phyloP scores from a whole-genome alignment of 805 yeast genomes.

The Starmera caribaea region DNA sequence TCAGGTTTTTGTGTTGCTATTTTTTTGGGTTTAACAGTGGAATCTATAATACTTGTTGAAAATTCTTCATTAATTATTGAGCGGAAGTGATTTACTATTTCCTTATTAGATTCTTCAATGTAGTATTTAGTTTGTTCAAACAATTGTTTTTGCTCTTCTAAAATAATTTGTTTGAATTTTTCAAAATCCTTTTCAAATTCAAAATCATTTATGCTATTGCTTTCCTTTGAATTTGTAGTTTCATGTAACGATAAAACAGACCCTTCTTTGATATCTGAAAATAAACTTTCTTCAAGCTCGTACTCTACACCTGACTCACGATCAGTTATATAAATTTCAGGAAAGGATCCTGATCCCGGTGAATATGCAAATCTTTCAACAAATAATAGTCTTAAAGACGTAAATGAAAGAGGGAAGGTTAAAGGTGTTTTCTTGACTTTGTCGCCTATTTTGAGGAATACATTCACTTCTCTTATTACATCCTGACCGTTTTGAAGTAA shows the following conservation, averaged over 20 bases:
- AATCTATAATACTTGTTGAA: conserved; percentile 4
- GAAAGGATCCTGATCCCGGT: conserved; percentile 63
- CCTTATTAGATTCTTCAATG: conserved; percentile 16
- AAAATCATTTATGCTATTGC: conserved; percentile 1
- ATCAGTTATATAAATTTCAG: conserved; percentile 69
- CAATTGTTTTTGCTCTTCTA: conserved; percentile 6
- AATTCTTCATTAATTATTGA: conserved; percentile 1
- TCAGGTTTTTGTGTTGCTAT: conserved; percentile 1
- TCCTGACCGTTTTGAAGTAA: conserved; percentile 1
- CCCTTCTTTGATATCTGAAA: conserved; percentile 52
- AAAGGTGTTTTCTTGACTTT: conserved; percentile 43
- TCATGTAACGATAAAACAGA: conserved; percentile 51
- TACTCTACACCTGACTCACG: conserved; percentile 50
- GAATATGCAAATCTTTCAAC: conserved; percentile 83
- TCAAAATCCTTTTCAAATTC: conserved; percentile 6
- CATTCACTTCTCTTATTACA: conserved; percentile 1
- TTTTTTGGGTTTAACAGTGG: background rate
- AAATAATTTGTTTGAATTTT: conserved; percentile 9
- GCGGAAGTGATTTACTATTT: conserved; percentile 9
- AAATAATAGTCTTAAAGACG: conserved; percentile 55
- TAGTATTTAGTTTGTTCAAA: conserved; percentile 12
- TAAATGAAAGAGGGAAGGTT: conserved; percentile 23
- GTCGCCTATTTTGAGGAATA: conserved; percentile 43
- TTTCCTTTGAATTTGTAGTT: conserved; percentile 20
- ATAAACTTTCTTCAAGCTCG: conserved; percentile 64